Conservation (phyloP, 768 basidiomycete genomes). For the Termitomyces sp. region DNA sequence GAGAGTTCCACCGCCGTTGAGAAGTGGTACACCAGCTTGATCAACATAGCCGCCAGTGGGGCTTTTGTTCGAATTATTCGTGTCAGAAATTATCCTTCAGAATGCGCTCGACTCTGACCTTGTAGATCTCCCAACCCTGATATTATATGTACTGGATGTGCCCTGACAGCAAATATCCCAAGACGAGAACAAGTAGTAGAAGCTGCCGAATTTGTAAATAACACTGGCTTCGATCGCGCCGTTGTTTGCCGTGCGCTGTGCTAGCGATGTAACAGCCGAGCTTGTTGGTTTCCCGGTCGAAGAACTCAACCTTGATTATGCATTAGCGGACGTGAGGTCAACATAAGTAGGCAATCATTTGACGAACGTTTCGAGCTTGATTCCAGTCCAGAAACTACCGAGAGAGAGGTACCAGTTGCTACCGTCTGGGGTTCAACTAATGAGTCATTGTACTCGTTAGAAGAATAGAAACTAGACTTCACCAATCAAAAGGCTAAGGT, state of each 20-base stretch:
- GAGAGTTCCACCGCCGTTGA: constrained; percentile 46
- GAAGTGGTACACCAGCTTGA: constrained; percentile 35
- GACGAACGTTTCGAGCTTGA: constrained; percentile 25
- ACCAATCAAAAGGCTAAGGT: constrained; percentile 4
- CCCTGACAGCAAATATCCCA: constrained; percentile 52
- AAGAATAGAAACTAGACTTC: not conserved
- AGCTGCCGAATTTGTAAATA: constrained; percentile 37
- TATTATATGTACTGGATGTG: constrained; percentile 51
- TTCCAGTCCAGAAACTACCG: constrained; percentile 54
- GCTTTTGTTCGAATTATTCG: constrained; percentile 17
- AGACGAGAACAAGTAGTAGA: constrained; percentile 50
- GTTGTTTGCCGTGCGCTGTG: constrained; percentile 34
- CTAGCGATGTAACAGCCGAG: constrained; percentile 34
- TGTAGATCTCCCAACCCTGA: constrained; percentile 46
- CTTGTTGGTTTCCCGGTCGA: constrained; percentile 37
- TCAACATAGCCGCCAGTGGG: constrained; percentile 42
- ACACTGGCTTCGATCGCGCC: constrained; percentile 46
- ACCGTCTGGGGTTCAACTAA: constrained; percentile 6
- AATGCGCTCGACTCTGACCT: constrained; percentile 18
- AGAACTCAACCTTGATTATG: constrained; percentile 23
- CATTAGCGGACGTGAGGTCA: not conserved
- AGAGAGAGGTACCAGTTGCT: constrained; percentile 43
- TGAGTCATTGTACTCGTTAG: not conserved
- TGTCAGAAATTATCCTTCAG: not conserved
- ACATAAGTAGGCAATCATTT: not conserved